Conservation (phyloP, 371 early-diverging fungal genomes). For the Haplosporangium sp. region DNA sequence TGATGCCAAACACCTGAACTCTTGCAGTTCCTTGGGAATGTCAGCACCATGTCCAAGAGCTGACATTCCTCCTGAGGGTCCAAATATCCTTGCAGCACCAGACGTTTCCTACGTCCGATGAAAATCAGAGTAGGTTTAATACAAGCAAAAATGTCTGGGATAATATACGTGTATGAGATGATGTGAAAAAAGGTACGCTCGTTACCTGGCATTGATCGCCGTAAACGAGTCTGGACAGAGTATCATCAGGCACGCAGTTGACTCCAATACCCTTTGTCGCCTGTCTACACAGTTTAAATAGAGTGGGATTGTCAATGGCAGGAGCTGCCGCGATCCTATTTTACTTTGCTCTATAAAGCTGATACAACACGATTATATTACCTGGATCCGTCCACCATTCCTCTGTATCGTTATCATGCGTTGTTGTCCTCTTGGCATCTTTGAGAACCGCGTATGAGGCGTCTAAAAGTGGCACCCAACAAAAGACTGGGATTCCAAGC, state of each 20-base stretch:
- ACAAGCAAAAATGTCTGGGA: conserved; percentile 1
- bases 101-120: conserved; percentile 53
- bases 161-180: no score
- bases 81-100: conserved; percentile 48
- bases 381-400: conserved; percentile 49
- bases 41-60: conserved; percentile 61
- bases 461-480: conserved; percentile 46
- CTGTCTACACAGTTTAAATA: conserved; percentile 3
- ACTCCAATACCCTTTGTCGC: conserved; percentile 17
- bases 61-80: conserved; percentile 54
- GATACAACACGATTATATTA: conserved; percentile 4
- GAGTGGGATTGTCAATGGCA: background rate
- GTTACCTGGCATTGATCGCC: conserved; percentile 67
- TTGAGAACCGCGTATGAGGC: conserved; percentile 31
- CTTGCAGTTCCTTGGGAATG: conserved; percentile 66
- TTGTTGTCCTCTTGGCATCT: background rate
- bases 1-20: conserved; percentile 69
- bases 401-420: background rate
- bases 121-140: background rate
- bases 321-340: no score
- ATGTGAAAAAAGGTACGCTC: background rate
- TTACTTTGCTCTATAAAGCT: no score
- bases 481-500: conserved; percentile 48
- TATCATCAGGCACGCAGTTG: conserved; percentile 55
- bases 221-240: conserved; percentile 68